Conservation (phyloP, 441 rosid species). For the Euphorbia celastroides region DNA sequence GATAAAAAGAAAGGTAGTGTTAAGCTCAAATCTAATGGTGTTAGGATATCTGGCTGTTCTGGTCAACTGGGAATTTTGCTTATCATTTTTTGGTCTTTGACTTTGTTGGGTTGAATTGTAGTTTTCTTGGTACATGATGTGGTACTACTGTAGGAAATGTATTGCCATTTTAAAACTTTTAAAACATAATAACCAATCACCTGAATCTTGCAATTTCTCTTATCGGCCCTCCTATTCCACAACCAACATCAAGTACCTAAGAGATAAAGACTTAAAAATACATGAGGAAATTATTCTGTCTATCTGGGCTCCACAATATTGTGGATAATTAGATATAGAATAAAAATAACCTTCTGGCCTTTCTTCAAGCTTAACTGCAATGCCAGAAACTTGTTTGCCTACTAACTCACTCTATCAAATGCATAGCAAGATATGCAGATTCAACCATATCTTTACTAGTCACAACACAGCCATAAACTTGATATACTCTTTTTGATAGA, state of each 20-base stretch:
- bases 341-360: slow-evolving; percentile 57
- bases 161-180: not conserved
- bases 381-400: not conserved
- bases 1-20: slow-evolving; percentile 22
- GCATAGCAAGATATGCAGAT: slow-evolving; percentile 54
- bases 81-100: slow-evolving; percentile 23
- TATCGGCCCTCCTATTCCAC: slow-evolving; percentile 96
- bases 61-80: slow-evolving; percentile 23
- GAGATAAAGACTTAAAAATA: not conserved
- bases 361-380: slow-evolving; percentile 77
- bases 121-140: too few relatives aligned
- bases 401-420: slow-evolving; percentile 66
- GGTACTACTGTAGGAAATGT: too few relatives aligned
- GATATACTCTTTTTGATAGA: slow-evolving; percentile 65
- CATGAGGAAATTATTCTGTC: slow-evolving; percentile 7
- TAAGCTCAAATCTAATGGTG: slow-evolving; percentile 43
- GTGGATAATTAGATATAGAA: slow-evolving; percentile 24
- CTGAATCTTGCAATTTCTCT: slow-evolving; percentile 94
- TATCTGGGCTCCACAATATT: slow-evolving; percentile 1
- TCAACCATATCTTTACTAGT: slow-evolving; percentile 82
- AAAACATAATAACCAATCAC: slow-evolving; percentile 23
- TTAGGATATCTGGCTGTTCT: slow-evolving; percentile 13
- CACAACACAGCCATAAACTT: slow-evolving; percentile 80
- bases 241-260: slow-evolving; percentile 94
- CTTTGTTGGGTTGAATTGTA: slow-evolving; percentile 23